Evolutionary conservation across 2,329 filamentous ascomycete species (phyloP).

Genomic region (Colletotrichum sp.): DNA sequence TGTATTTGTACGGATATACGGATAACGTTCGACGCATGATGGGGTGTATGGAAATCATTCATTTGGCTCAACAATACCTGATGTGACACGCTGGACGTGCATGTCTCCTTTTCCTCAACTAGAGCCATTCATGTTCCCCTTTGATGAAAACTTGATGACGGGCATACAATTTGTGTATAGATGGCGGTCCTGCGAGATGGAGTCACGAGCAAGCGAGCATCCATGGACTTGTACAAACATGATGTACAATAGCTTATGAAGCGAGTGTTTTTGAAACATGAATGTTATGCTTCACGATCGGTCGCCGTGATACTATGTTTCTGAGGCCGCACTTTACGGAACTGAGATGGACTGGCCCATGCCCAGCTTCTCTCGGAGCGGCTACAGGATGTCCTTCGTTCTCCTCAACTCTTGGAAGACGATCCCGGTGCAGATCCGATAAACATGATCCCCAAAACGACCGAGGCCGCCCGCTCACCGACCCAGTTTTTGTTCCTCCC

Average conservation of each 20-base stretch:
- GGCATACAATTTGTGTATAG: neutral
- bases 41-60: neutral
- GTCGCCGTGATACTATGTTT: neutral
- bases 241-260: neutral
- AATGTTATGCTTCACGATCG: neutral
- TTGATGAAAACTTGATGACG: neutral
- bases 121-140: neutral
- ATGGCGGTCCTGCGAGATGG: neutral
- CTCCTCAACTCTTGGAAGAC: neutral
- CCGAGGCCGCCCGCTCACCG: neutral
- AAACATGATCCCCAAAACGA: neutral
- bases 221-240: neutral
- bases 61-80: neutral
- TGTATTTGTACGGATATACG: constrained; percentile 1
- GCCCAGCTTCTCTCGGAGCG: neutral
- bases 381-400: neutral
- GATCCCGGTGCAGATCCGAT: neutral
- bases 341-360: neutral
- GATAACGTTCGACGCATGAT: neutral
- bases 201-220: neutral
- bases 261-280: neutral
- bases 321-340: neutral
- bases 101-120: neutral
- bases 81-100: constrained; percentile 4
- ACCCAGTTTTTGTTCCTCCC: neutral